Evolutionary conservation across 2,329 filamentous ascomycete species (phyloP).

Genomic region (Apiospora koreana): DNA sequence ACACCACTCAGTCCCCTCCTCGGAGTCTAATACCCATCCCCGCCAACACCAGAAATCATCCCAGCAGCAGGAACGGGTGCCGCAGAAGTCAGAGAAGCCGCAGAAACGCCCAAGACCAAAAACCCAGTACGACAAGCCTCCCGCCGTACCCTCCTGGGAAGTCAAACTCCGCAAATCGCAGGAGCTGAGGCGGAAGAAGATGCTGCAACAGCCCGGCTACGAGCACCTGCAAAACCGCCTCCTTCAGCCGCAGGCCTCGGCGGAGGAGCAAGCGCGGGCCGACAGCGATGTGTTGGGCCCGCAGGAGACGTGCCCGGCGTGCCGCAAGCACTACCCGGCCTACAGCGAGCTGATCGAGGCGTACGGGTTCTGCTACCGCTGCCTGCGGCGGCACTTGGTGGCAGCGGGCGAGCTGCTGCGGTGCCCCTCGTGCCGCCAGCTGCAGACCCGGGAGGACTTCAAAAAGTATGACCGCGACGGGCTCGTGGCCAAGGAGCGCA

Average conservation of each 20-base stretch:
- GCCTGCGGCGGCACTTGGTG: constrained; percentile 3
- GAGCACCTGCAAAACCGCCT: neutral
- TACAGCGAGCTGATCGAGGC: neutral
- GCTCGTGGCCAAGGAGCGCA: neutral
- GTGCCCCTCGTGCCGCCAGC: neutral
- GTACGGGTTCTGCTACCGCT: neutral
- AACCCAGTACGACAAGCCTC: neutral
- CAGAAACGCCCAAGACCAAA: neutral
- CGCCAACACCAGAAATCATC: neutral
- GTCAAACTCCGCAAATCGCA: neutral
- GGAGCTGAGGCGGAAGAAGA: neutral
- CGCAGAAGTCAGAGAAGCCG: too few species aligned
- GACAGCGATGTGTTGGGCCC: neutral
- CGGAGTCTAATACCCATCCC: neutral
- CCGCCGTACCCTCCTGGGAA: neutral
- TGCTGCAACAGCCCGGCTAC: neutral
- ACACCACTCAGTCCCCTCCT: neutral
- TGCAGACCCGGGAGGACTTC: neutral
- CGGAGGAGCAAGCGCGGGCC: neutral
- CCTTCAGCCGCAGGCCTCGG: neutral
- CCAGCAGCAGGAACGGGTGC: neutral
- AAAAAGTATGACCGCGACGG: neutral
- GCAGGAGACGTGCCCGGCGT: neutral
- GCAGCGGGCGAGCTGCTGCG: neutral
- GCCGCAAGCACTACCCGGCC: neutral